Percentiles rank a stretch among this genome's conserved stretches.
Evolutionary conservation across 2,329 filamentous ascomycete species (phyloP).

Genomic region (Emmonsiellopsis sp.): DNA sequence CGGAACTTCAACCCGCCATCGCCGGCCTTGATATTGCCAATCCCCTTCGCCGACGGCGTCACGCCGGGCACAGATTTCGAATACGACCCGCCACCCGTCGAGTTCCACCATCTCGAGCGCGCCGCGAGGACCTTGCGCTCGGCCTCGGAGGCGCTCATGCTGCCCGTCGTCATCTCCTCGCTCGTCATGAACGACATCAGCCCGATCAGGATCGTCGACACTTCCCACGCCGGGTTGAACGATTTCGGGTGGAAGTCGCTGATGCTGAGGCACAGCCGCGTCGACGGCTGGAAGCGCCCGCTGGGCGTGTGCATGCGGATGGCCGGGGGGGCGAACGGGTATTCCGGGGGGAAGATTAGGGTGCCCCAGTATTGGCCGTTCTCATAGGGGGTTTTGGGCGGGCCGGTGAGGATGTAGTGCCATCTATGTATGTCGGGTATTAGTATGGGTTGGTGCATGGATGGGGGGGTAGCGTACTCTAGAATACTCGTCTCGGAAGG

Average conservation of each 20-base stretch:
- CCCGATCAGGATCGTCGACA: constrained; percentile 90
- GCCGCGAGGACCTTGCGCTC: constrained; percentile 72
- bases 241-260: constrained; percentile 96
- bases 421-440: constrained; percentile 48
- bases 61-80: constrained; percentile 38
- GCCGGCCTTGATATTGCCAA: constrained; percentile 72
- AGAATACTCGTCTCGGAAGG: constrained; percentile 86
- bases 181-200: constrained; percentile 96
- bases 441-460: constrained; percentile 9
- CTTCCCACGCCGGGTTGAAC: constrained; percentile 98
- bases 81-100: constrained; percentile 74
- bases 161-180: constrained; percentile 97
- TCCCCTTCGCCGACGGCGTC: constrained; percentile 55
- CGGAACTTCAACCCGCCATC: constrained; percentile 89
- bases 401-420: constrained; percentile 93
- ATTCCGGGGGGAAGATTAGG: constrained; percentile 87
- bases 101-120: constrained; percentile 91
- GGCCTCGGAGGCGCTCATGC: constrained; percentile 62
- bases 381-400: constrained; percentile 87
- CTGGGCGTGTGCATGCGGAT: constrained; percentile 99
- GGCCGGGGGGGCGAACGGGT: constrained; percentile 91
- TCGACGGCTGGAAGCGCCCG: constrained; percentile 88
- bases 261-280: constrained; percentile 87
- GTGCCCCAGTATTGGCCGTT: constrained; percentile 98
- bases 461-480: constrained; percentile 47